Evolutionary conservation across 164 flowering plant genomes (phyloP), one percentile per base, ranked within the genome.

Genomic region (Euptelea pleiosperma): DNA sequence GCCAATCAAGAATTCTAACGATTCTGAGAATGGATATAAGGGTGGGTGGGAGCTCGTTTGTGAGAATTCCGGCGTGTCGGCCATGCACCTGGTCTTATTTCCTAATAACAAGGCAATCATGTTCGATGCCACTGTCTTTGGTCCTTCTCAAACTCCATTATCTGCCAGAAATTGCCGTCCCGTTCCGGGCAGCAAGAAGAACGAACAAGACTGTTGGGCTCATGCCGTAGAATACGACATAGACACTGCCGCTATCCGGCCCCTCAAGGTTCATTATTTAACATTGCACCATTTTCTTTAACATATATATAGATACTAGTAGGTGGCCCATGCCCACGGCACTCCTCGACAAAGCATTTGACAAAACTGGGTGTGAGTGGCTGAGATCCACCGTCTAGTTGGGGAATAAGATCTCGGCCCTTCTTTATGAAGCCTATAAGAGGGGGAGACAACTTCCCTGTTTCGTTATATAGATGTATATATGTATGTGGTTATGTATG

Each of bases 1-100:
- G 1, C 41, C 8, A 1, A 7, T 2, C 6, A 29, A 18, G 30
- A 18, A 61, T 7, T 5, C 19, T 14, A 51, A 33, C 28, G 71
- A 39, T 6, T 45, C 42, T 16, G 68, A 21, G 29, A 70, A 70
- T 2, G 3, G 8, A 0, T 73, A 16, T 14, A 34, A 8, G n/a
- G 92, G 96, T 0, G 1, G 6, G 1, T 89, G 94, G 97, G 78
- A 77, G 64, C 9, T 86, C 9, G 63, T 55, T 35, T 36, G 60
- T 1, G 3, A 6, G 4, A 73, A 75, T 52, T 70, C 90, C 0
- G 86, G 89, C 2, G 79, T 86, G 8, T 74, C 92, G 0, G 79
- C 86, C 44, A 90, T 90, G 95, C 95, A 90, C 26, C 1, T 81
- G 9, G 62, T 60, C n/a, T 29, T 87, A 48, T 33, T 87, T 57